These are phyloP conservation scores for Trichoderma asperellum DNA, from an alignment of 2,329 filamentous ascomycete species.

Conservation along the genomic window DNA sequence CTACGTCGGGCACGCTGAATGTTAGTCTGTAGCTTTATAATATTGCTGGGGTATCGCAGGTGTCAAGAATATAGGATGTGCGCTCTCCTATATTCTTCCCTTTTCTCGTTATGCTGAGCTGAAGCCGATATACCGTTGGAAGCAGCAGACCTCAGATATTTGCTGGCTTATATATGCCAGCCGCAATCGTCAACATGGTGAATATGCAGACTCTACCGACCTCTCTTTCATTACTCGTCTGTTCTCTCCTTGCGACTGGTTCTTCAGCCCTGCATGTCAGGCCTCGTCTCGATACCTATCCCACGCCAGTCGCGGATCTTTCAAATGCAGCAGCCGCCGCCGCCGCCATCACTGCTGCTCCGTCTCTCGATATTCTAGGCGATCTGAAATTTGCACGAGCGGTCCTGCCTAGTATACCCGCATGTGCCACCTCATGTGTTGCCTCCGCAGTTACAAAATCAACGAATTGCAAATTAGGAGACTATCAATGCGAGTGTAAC, in stretches of 20 bases:
- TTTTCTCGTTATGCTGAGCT: not conserved
- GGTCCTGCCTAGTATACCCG: not conserved
- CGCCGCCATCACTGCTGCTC: conserved; percentile 14
- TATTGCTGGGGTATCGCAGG: not conserved
- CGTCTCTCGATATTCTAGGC: not conserved
- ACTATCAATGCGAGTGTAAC: conserved; percentile 17
- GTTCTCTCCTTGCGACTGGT: conserved; percentile 5
- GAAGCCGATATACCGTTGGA: not conserved
- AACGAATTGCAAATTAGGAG: conserved; percentile 23
- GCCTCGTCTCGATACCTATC: conserved; percentile 1
- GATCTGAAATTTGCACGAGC: conserved; percentile 7
- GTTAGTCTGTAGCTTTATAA: not conserved
- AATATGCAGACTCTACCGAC: conserved; percentile 9
- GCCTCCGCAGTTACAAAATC: conserved; percentile 13
- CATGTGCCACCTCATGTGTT: conserved; percentile 13
- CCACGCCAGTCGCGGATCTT: conserved; percentile 8
- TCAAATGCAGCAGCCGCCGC: not conserved
- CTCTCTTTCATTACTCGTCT: conserved; percentile 6
- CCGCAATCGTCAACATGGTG: not conserved
- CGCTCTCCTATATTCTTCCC: not conserved
- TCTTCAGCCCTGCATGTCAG: conserved; percentile 10
- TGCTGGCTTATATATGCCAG: not conserved
- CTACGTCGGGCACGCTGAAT: not conserved
- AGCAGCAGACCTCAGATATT: not conserved
- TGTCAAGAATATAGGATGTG: not conserved